Base-by-base conservation (phyloP, 2,329 filamentous ascomycete species). In the Oidium heveae region DNA sequence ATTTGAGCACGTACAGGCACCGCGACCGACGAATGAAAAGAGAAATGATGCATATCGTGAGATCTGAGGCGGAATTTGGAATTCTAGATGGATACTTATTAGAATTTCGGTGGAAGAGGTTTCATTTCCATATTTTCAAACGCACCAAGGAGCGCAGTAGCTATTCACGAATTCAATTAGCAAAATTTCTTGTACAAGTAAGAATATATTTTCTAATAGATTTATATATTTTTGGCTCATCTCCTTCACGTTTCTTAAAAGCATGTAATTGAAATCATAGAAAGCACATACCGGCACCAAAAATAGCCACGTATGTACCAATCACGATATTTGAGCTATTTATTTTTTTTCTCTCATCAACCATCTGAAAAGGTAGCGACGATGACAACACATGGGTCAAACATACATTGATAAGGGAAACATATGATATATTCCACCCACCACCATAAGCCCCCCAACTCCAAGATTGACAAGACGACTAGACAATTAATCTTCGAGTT, bases 41-140 rank as follows among this genome's bases (percentile, higher is more conserved):
- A 96, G 81, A 74, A 98, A 98, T 12, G 86, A 94, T 55, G 87
- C 89, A 72, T 96, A 94, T 70, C 86, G 82, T 56, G 87, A 83
- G 55, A 94, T 75, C 67, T 94, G 88, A 57, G 88, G 86, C 53
- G 91, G 89, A 62, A 95, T 89, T 69, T 94, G 84, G 72, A 96
- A 94, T 70, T 98, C 91, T 74, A 55, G 13, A 18, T n/a, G 43
- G 22, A 12, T 22, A 13, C 2, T 13, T 46, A 13, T 46, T 32
- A 32, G 28, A 32, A 32, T 32, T 32, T 8, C 7, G 28, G 9
- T 8, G 28, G 28, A 32, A 28, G 3, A 28, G 28, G 9, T 8
- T 6, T 32, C 1, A 32, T 32, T n/a, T 18, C 33, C 20, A 16
- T 15, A 28, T n/a, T 52, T 15, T 20, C 20, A n/a, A 47, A 60